Evolutionary conservation across 1,284 basidiomycete genomes (phyloP).

Genomic region (Trametes sp.): DNA sequence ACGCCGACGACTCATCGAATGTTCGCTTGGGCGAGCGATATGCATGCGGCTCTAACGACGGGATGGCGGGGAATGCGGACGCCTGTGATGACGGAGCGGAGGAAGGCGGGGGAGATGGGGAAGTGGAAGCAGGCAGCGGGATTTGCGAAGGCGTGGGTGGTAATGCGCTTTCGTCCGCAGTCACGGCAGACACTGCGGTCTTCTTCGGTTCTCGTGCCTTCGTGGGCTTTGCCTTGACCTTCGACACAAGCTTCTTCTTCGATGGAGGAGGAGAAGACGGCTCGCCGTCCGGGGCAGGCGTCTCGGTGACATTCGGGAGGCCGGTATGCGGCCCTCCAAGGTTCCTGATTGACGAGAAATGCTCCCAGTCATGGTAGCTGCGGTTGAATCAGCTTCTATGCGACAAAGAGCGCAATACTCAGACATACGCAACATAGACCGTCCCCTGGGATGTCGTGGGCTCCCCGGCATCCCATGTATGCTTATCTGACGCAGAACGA

Average conservation of each 20-base stretch:
- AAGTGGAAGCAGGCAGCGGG: conserved; percentile 55
- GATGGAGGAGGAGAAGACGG: conserved; percentile 31
- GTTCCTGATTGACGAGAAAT: conserved; percentile 92
- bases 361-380: conserved; percentile 93
- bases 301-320: conserved; percentile 73
- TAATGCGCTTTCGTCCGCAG: conserved; percentile 22
- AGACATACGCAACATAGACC: conserved; percentile 82
- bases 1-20: conserved; percentile 67
- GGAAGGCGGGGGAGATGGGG: conserved; percentile 49
- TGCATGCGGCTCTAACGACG: conserved; percentile 36
- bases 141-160: conserved; percentile 45
- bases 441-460: conserved; percentile 45
- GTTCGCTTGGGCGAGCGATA: conserved; percentile 69
- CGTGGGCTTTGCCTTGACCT: conserved; percentile 32
- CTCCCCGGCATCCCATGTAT: conserved; percentile 16
- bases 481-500: conserved; percentile 43
- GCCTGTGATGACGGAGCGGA: conserved; percentile 39
- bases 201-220: conserved; percentile 32
- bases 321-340: conserved; percentile 86
- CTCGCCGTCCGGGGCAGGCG: conserved; percentile 41
- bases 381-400: conserved; percentile 10
- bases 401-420: not conserved
- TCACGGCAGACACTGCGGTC: conserved; percentile 16
- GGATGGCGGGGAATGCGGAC: conserved; percentile 17
- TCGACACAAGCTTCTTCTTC: conserved; percentile 41